Base-by-base conservation (phyloP, 495 filamentous ascomycete species). In the Hypoxylon fragiforme region DNA sequence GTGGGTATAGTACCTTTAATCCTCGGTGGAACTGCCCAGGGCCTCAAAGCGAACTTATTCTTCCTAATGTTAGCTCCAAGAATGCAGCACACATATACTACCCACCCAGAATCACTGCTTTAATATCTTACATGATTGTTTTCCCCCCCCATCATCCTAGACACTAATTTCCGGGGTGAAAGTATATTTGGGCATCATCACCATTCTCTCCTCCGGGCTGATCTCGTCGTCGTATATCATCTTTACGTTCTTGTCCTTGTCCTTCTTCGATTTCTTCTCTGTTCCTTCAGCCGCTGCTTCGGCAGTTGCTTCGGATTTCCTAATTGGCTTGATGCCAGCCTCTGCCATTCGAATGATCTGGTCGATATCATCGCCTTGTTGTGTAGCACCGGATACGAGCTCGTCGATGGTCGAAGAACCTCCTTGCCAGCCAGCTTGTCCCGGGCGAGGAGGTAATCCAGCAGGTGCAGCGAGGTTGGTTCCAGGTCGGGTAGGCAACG, bases 141-240 rank as follows among this genome's bases (percentile, higher is more conserved):
- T 15, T 35, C n/a, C 26, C 24, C 37, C 21, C 37, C 16, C 20
- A 7, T 9, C 42, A 12, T 12, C 11, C 19, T 67, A 65, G 54
- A 52, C 65, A 7, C 13, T 44, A 14, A 54, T 57, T 54, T 76
- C 78, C 68, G 82, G 81, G 72, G 73, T 73, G 67, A 85, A 89
- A 63, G 84, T 83, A 75, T 92, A 95, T 73, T 83, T 84, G 41
- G 88, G 77, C 72, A 95, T 72, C 57, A 72, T 67, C 20, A 89
- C 85, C 89, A 92, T 91, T 72, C 84, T 90, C 76, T 95, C 90
- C 73, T 95, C 90, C 18, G 90, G 90, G 60, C 88, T 91, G 63
- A 82, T 75, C 37, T 88, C 86, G 66, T 91, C 87, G 34, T 81
- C 84, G 71, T 91, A 94, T 3, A 94, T 75, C 80, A 95, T 81